phyloP scores from a whole-genome alignment of 805 yeast species.

The Saccharomycopsis sp. region DNA sequence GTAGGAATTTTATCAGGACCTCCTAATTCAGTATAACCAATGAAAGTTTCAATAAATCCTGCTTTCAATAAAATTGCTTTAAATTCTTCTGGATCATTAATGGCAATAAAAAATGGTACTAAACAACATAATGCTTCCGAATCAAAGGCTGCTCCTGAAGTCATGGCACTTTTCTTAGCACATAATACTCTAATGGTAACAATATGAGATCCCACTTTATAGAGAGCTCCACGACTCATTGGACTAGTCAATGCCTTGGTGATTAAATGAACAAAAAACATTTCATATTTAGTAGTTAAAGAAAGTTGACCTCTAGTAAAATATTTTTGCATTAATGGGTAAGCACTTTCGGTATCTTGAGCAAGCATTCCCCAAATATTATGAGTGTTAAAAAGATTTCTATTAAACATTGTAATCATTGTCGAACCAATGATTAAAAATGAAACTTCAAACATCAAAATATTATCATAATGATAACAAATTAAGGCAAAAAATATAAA shows the following conservation, averaged over 20 bases:
- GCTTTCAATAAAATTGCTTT: neutral
- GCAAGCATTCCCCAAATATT: conserved; percentile 1
- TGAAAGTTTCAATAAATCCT: neutral
- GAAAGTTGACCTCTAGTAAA: too few species aligned
- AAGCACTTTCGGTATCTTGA: too few species aligned
- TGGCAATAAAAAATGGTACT: conserved; percentile 3
- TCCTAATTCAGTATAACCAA: conserved; percentile 2
- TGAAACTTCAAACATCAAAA: conserved; percentile 4
- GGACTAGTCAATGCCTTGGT: neutral
- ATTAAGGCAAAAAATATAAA: neutral
- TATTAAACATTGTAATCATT: neutral
- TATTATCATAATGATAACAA: neutral
- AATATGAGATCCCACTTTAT: neutral
- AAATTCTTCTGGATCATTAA: neutral
- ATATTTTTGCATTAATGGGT: too few species aligned
- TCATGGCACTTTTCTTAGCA: conserved; percentile 3
- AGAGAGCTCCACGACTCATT: neutral
- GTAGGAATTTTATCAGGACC: conserved; percentile 5
- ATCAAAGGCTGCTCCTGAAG: conserved; percentile 1
- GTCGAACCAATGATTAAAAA: neutral
- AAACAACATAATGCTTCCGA: neutral
- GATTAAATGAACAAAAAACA: neutral
- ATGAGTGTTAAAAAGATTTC: conserved; percentile 1
- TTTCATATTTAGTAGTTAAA: too few species aligned
- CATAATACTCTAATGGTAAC: neutral